Base-by-base conservation (phyloP, 192 early-diverging fungal genomes). In the Lunasporangiospora selenospora region DNA sequence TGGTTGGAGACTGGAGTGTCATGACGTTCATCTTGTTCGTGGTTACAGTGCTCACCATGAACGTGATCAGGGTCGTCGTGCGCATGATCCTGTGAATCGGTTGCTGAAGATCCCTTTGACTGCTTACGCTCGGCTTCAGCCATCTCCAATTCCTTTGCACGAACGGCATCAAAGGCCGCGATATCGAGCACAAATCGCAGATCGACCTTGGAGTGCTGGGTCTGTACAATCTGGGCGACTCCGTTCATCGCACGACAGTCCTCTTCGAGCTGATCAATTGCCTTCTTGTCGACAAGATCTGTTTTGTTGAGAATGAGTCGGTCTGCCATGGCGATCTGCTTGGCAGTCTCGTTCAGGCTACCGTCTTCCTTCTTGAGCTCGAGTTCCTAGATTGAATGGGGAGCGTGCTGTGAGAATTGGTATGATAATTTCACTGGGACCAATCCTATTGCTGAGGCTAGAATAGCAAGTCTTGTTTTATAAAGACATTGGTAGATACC, bases 261-360 rank as follows among this genome's bases (percentile, higher is more conserved):
- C 1, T 16, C 54, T 30, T 90, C 83, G 16, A 86, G 44, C 2
- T 50, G 55, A 34, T 70, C 53, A 5, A 88, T 51, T 26, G 79
- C 65, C 6, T 62, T 23, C 12, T 64, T 67, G 0, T 62, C 42
- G 9, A 93, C 86, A 7, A 95, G 58, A 62, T 97, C 95, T 7
- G 77, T 80, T 65, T 97, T 97, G 84, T 97, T 97, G 30, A 97
- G 39, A 15, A 95, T 76, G 9, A 97, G 86, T 24, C 93, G 86
- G 60, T 97, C 95, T 12, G 93, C 93, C 78, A 95, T 82, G 10
- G 94, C 95, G 27, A 93, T 87, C 53, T 93, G 92, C 37, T 87
- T 90, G 29, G 87, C 81, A 18, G 86, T 88, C 75, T 93, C 93
- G 62, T 93, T 95, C 46, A 90, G 70, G 2, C 70, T 77, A 34